Conservation (phyloP, 352 stramenopile species). For the Pythium aphanidermatum region DNA sequence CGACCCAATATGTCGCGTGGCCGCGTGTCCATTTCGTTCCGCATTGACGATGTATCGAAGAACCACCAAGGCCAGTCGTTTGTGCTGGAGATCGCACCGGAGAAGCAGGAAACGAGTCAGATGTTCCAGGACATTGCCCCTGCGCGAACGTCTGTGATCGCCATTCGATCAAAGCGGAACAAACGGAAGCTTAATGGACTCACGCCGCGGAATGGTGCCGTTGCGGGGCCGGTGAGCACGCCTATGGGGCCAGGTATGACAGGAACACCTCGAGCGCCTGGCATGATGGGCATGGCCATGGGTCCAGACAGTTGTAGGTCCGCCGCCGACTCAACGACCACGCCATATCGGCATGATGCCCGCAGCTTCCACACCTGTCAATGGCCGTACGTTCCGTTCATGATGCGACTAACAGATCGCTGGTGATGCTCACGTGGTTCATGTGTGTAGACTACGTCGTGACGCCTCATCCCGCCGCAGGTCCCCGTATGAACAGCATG, state of each 20-base stretch:
- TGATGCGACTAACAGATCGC: too few species aligned
- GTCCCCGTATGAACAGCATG: slow-evolving; percentile 10
- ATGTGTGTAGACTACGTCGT: slow-evolving; percentile 15
- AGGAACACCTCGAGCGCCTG: slow-evolving; percentile 7
- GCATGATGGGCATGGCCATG: slow-evolving; percentile 11
- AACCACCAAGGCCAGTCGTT: slow-evolving; percentile 97
- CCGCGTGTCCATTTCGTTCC: slow-evolving; percentile 85
- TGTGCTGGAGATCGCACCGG: slow-evolving; percentile 83
- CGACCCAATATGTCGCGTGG: slow-evolving; percentile 84
- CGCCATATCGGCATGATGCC: slow-evolving; percentile 16
- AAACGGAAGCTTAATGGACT: slow-evolving; percentile 75
- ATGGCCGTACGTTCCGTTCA: slow-evolving; percentile 16
- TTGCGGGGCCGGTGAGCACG: neutral
- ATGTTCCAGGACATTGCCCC: slow-evolving; percentile 90
- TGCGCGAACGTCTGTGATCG: slow-evolving; percentile 82
- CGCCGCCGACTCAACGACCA: slow-evolving; percentile 9
- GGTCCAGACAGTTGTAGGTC: slow-evolving; percentile 1
- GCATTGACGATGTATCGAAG: slow-evolving; percentile 96
- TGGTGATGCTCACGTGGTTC: neutral
- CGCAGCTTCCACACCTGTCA: neutral
- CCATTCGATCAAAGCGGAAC: slow-evolving; percentile 94
- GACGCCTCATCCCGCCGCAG: slow-evolving; percentile 12
- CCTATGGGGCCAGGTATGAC: neutral
- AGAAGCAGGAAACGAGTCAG: slow-evolving; percentile 71
- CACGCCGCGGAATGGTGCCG: slow-evolving; percentile 16